Percentiles rank a stretch among this genome's conserved stretches.
phyloP scores from a whole-genome alignment of 2,329 filamentous ascomycete genomes.

The Pseudopithomyces chartarum region DNA sequence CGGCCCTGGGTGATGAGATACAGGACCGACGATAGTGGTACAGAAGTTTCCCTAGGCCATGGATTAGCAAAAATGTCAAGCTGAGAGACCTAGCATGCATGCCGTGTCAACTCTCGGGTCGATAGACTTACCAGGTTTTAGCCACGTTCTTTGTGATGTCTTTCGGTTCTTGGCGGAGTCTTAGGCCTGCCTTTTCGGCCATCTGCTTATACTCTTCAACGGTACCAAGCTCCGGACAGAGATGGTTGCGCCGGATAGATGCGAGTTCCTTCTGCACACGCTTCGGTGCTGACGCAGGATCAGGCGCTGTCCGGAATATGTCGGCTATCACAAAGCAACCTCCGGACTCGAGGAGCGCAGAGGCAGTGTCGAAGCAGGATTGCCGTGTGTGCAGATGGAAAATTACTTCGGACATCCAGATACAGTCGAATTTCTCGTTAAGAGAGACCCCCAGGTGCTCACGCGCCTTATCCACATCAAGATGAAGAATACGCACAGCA shows the following conservation, averaged over 20 bases:
- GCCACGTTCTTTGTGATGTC: slow-evolving; percentile 2
- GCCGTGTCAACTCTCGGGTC: background rate
- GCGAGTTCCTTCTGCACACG: background rate
- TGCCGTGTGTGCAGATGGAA: background rate
- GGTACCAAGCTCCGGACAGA: background rate
- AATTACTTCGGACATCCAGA: slow-evolving; percentile 2
- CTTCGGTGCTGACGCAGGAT: background rate
- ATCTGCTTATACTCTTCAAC: background rate
- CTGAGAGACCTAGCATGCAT: background rate
- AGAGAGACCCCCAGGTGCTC: background rate
- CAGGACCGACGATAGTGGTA: background rate
- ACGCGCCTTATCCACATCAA: background rate
- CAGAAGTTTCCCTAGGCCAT: background rate
- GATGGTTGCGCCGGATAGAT: background rate
- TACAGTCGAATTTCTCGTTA: background rate
- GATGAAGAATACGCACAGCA: background rate
- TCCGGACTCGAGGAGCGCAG: background rate
- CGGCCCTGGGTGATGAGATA: background rate
- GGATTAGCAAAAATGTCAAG: no score
- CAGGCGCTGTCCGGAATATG: background rate
- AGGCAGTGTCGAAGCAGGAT: background rate
- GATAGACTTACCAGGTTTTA: background rate
- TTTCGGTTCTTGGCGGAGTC: background rate
- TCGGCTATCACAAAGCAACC: background rate
- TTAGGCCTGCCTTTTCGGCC: background rate